Base-by-base conservation (phyloP, 306 rosid genomes). In the Cicer arietinum region DNA sequence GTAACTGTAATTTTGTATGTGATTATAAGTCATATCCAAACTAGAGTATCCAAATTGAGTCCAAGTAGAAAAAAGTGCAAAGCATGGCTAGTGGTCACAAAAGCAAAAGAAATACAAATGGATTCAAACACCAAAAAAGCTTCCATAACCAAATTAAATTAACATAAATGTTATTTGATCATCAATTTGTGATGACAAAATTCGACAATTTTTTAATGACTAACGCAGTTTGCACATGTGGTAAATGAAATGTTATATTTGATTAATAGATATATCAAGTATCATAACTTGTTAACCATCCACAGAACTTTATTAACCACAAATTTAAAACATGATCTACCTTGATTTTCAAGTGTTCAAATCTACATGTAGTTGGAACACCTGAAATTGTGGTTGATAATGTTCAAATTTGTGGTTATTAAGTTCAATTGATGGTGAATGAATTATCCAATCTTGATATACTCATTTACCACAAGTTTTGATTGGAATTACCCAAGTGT, bases 1-100 rank as follows among this genome's bases (percentile, higher is more conserved):
- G 75, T 93, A 91, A 85, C 97, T 93, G 86, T 60, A 77, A 48
- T 48, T 61, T 67, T 42, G 47, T 60, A 59, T 69, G 50, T 60
- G 68, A 41, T 52, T 18, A 67, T 54, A 73, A 25, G 69, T 73
- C 53, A 67, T 42, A 13, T 45, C 54, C 41, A 56, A 64, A 76
- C 8, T 30, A 58, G 47, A 69, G 42, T 40, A 67, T 56, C 74
- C 58, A 57, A 54, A 53, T 30, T 30, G 42, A 43, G 57, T 14
- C 56, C 67, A 74, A 59, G 57, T 10, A 53, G 10, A 44, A 45
- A 58, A 52, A 54, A 5, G 18, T 30, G 18, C 17, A 48, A 18
- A 16, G 25, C 6, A 61, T 43, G 8, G 64, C 40, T 45, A 10
- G 11, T 66, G 71, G 12, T 73, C 17, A 43, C 44, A 44, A 45